Conservation (phyloP, 164 flowering plant genomes). For the Piper betle region DNA sequence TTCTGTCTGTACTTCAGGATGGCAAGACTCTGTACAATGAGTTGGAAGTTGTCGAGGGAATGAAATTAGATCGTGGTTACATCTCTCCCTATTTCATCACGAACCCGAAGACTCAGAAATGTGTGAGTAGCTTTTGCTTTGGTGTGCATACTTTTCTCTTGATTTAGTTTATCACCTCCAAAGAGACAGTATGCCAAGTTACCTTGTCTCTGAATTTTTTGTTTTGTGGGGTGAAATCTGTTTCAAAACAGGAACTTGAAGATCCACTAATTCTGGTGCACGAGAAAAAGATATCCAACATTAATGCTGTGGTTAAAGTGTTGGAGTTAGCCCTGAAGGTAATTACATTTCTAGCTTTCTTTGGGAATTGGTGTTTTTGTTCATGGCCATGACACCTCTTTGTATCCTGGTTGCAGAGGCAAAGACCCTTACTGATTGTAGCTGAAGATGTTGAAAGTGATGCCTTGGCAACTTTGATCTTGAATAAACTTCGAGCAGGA, state of each 20-base stretch:
- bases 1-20: slow-evolving; percentile 40
- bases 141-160: background rate
- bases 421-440: slow-evolving; percentile 78
- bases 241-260: slow-evolving; percentile 57
- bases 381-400: too few species aligned
- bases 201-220: background rate
- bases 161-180: background rate
- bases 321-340: slow-evolving; percentile 89
- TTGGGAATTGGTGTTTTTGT: background rate
- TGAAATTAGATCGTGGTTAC: slow-evolving; percentile 96
- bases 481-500: slow-evolving; percentile 92
- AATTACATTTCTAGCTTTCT: background rate
- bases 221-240: background rate
- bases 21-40: slow-evolving; percentile 87
- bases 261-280: slow-evolving; percentile 83
- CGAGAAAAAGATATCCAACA: slow-evolving; percentile 76
- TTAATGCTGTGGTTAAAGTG: slow-evolving; percentile 75
- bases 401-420: slow-evolving; percentile 34
- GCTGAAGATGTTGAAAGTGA: slow-evolving; percentile 96
- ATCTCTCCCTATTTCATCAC: slow-evolving; percentile 95
- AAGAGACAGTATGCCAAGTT: background rate
- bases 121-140: slow-evolving; percentile 41
- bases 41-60: slow-evolving; percentile 96
- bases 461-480: slow-evolving; percentile 75
- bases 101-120: slow-evolving; percentile 83